Percentiles rank a stretch among this genome's conserved stretches.
phyloP scores from a whole-genome alignment of 2,329 filamentous ascomycete species.

The Lachnellula cervina region DNA sequence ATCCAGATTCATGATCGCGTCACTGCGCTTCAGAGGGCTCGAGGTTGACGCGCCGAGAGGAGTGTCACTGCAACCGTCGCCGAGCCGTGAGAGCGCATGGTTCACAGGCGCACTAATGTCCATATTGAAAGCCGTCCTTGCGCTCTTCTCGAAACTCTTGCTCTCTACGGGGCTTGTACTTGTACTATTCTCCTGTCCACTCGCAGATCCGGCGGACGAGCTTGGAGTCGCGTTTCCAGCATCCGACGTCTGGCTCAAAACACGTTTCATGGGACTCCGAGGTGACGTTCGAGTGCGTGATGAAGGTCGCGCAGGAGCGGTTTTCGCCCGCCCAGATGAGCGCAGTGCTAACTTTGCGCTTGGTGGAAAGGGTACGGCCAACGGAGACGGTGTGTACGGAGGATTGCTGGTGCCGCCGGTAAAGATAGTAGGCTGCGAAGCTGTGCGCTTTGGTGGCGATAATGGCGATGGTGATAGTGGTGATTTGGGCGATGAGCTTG shows the following conservation, averaged over 20 bases:
- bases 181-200: slow-evolving; percentile 40
- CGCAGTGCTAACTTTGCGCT: slow-evolving; percentile 63
- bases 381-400: slow-evolving; percentile 44
- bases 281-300: slow-evolving; percentile 66
- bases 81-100: slow-evolving; percentile 45
- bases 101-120: slow-evolving; percentile 49
- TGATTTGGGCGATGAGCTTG: slow-evolving; percentile 45
- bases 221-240: slow-evolving; percentile 60
- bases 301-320: slow-evolving; percentile 49
- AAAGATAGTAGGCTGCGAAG: slow-evolving; percentile 46
- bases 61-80: slow-evolving; percentile 39
- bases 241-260: slow-evolving; percentile 61
- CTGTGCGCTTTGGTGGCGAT: slow-evolving; percentile 40
- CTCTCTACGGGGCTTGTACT: slow-evolving; percentile 40
- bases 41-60: slow-evolving; percentile 53
- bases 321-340: slow-evolving; percentile 56
- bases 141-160: slow-evolving; percentile 46
- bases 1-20: slow-evolving; percentile 84
- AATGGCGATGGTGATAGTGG: slow-evolving; percentile 55
- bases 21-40: slow-evolving; percentile 87
- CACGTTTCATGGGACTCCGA: slow-evolving; percentile 76
- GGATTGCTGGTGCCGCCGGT: slow-evolving; percentile 23
- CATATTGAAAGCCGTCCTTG: slow-evolving; percentile 41
- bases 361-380: slow-evolving; percentile 61
- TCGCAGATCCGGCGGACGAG: slow-evolving; percentile 13